Evolutionary conservation across 2,329 filamentous ascomycete genomes (phyloP), one percentile per base, ranked within the genome.

Genomic region (Pseudogymnoascus sp.): DNA sequence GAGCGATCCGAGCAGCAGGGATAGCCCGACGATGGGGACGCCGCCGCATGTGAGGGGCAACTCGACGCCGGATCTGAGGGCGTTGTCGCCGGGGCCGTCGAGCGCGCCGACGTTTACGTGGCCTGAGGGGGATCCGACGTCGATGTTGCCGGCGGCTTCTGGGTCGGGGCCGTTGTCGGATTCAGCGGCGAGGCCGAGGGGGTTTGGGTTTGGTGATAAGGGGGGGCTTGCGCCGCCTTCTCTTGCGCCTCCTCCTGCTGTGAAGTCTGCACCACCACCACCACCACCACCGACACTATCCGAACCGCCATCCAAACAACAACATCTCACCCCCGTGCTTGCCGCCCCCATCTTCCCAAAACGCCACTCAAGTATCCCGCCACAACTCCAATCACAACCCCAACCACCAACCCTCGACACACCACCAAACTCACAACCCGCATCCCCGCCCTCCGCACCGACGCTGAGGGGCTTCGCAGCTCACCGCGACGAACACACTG

Each of bases 101-200:
- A 89, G 86, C 1, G 86, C 87, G 1, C 87, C 87, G 0, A 84
- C 85, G 7, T 82, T 85, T 63, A 81, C 82, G 1, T 88, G 85
- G 84, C 77, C 78, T 7, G 78, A 77, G 60, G 79, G 81, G 60
- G 78, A 80, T 53, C 75, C 77, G 33, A 71, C 72, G n/a, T 76
- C 11, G 4, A 21, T 29, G 29, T 26, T 29, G 5, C 14, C 14
- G 21, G 29, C 47, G 4, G 21, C 11, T 14, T 24, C 24, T 3
- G 26, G 26, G 26, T 6, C 26, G 26, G 47, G 47, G 10, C 38
- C 38, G 38, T 40, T 40, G 7, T 40, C 38, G n/a, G 38, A 40
- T 40, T 42, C 38, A n/a, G 38, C 6, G 7, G 38, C 8, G 7
- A 42, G 38, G 8, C 38, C 38, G 16, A 42, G 38, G 38, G 47